Percentiles rank a stretch among this genome's conserved stretches.
These are phyloP conservation scores for Trametes polyzona DNA, from an alignment of 1,284 basidiomycete genomes.

Conservation along the genomic window DNA sequence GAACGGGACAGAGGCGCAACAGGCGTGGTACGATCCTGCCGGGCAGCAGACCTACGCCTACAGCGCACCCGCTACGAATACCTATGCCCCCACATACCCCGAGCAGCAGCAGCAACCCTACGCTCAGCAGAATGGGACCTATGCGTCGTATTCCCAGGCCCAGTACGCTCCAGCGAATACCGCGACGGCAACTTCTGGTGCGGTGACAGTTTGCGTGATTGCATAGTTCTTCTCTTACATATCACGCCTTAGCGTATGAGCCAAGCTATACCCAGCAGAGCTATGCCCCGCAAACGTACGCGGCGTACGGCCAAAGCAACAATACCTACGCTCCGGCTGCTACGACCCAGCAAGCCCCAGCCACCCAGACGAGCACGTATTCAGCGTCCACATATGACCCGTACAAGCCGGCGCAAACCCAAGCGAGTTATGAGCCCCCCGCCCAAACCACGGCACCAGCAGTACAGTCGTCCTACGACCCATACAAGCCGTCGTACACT, in stretches of 20 bases:
- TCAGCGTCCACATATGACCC: constrained; percentile 24
- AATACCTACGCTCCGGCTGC: constrained; percentile 11
- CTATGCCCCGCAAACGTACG: constrained; percentile 20
- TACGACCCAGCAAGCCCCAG: constrained; percentile 6
- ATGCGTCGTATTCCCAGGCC: constrained; percentile 21
- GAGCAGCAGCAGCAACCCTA: constrained; percentile 16
- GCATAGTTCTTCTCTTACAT: background rate
- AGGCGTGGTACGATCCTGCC: constrained; percentile 28
- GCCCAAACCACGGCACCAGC: background rate
- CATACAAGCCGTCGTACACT: constrained; percentile 27
- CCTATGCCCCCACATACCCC: constrained; percentile 27
- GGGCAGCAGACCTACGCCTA: constrained; percentile 18
- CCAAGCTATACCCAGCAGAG: constrained; percentile 20
- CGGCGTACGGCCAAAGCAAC: constrained; percentile 20
- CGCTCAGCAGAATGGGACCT: constrained; percentile 19
- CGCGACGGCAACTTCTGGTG: constrained; percentile 12
- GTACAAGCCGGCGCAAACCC: constrained; percentile 21
- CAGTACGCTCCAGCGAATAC: constrained; percentile 17
- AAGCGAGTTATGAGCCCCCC: constrained; percentile 8
- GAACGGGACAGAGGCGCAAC: constrained; percentile 38
- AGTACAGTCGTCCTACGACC: constrained; percentile 22
- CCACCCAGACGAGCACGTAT: constrained; percentile 15
- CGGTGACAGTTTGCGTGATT: background rate
- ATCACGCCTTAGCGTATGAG: constrained; percentile 16
- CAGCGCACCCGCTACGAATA: constrained; percentile 17